Conservation (phyloP, 2,329 filamentous ascomycete species). For the Colletotrichum lupini region DNA sequence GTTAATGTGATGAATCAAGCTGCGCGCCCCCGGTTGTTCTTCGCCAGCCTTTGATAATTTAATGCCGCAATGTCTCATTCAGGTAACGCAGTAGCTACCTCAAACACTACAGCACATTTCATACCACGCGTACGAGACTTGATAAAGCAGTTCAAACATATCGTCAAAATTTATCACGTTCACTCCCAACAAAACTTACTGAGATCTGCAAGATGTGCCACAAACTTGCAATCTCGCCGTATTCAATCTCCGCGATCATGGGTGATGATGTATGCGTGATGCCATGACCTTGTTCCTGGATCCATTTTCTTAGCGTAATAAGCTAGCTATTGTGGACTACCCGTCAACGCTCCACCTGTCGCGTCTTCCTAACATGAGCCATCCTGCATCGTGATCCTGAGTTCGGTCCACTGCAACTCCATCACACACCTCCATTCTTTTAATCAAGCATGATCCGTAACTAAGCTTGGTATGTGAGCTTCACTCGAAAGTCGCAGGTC, state of each 20-base stretch:
- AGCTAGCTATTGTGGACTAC: neutral
- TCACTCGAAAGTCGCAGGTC: neutral
- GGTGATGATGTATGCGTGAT: conserved; percentile 3
- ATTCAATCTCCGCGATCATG: neutral
- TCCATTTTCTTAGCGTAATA: neutral
- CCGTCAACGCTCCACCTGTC: neutral
- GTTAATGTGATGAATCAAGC: neutral
- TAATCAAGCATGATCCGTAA: neutral
- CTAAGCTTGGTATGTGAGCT: neutral
- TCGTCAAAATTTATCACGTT: no score
- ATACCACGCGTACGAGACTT: no score
- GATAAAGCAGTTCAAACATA: no score
- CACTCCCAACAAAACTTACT: no score
- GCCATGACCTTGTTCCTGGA: neutral
- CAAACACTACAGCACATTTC: no score
- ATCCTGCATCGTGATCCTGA: neutral
- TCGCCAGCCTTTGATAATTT: no score
- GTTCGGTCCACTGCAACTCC: neutral
- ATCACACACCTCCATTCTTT: neutral
- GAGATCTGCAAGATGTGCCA: no score
- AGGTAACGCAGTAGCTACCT: no score
- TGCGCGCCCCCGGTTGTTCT: neutral
- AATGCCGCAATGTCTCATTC: neutral
- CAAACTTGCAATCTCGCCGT: neutral
- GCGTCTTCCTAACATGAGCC: neutral